Base-by-base conservation (phyloP, 805 yeast species). In the Candida mattraensis region DNA sequence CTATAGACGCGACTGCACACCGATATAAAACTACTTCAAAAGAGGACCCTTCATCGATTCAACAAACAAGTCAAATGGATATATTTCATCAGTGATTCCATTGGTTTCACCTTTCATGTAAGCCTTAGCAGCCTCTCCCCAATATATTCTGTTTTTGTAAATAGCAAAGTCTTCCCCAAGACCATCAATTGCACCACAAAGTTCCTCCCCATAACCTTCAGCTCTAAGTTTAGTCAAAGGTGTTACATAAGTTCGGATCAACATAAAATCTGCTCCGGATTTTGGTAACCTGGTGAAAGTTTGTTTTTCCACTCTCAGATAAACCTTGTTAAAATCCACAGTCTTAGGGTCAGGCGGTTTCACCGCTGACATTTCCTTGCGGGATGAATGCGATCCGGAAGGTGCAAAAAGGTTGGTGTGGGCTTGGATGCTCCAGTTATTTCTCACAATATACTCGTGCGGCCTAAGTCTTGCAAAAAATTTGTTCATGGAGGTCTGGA, bases 341-440 rank as follows among this genome's bases (percentile, higher is more conserved):
- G 46, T 46, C 12, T 54, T 58, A 14, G 64, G 56, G 33, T 67
- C 60, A 7, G 63, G 44, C 13, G 60, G 53, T 11, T 60, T 55
- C 18, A 69, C 61, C 5, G 46, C 57, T 5, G 64, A 62, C 12
- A 38, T 35, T n/a, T 66, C 67, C 13, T 53, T 47, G 2, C 66
- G 47, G 9, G 55, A 50, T 4, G 60, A 61, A 40, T 76, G 78
- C 26, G 66, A 63, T 6, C 67, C 71, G 11, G 58, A 51, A 29
- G 76, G 70, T 2, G 73, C 72, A 39, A 66, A 68, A n/a, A 75
- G 46, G 26, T 61, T 64, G 30, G 68, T 63, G 49, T 80, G 85
- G 1, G 78, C 67, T 53, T 84, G 93, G 16, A 84, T 58, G 0
- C 82, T 68, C 86, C 88, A 84, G 44, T 84, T 84, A 47, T 69